A percentile compares a stretch with the other conserved stretches of the same genome.
Evolutionary conservation across 2,329 filamentous ascomycete genomes (phyloP).

Genomic region (Clonostachys byssicola): DNA sequence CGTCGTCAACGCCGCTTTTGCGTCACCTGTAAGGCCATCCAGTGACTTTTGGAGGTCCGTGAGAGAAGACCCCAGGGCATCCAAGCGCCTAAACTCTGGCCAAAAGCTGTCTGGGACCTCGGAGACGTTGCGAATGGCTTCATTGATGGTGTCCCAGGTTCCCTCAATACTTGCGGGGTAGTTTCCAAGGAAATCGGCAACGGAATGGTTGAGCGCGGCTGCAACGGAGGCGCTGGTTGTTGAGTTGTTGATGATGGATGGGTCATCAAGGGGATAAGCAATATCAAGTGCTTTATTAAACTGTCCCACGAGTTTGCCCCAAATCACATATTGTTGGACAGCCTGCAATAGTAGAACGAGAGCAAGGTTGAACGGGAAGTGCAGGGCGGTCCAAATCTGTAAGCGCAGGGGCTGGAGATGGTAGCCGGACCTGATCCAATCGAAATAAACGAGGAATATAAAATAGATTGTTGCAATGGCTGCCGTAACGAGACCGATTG

Average conservation of each 20-base stretch:
- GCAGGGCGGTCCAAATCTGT: constrained; percentile 51
- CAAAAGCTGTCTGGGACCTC: constrained; percentile 18
- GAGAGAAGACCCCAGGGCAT: too few species aligned
- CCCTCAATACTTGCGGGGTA: background rate
- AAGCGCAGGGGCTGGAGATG: constrained; percentile 54
- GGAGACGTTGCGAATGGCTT: constrained; percentile 18
- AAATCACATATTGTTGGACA: constrained; percentile 50
- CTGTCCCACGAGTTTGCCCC: constrained; percentile 31
- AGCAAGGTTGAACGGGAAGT: constrained; percentile 60
- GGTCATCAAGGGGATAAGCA: constrained; percentile 3
- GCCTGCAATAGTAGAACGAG: constrained; percentile 61
- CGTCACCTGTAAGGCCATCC: constrained; percentile 3
- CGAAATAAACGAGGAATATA: constrained; percentile 44
- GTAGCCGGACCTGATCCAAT: constrained; percentile 59
- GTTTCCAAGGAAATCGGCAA: constrained; percentile 6
- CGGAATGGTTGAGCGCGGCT: constrained; percentile 11
- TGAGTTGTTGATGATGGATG: too few species aligned
- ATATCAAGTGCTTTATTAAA: constrained; percentile 10
- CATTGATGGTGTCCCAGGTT: constrained; percentile 9
- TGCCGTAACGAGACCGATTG: constrained; percentile 33
- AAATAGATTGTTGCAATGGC: constrained; percentile 35
- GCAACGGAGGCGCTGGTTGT: constrained; percentile 5
- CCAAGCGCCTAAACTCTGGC: constrained; percentile 3
- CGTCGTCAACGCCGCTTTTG: constrained; percentile 5
- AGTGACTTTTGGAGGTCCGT: too few species aligned